A percentile compares a stretch with the other conserved stretches of the same genome.
Evolutionary conservation across 1,284 basidiomycete genomes (phyloP).

Genomic region (Afroboletus lepidellus): DNA sequence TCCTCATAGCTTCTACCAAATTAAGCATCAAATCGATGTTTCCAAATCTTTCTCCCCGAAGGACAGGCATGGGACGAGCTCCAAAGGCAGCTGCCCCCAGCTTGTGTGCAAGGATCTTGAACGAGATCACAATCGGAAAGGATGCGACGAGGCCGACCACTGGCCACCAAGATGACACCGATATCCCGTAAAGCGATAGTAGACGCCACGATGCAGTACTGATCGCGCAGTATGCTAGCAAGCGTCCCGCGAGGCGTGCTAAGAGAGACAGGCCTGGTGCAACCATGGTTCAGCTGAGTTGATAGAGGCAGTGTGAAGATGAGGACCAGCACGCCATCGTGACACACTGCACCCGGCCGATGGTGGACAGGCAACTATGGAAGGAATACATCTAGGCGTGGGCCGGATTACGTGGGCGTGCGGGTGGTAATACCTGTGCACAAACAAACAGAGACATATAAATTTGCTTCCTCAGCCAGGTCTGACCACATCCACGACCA

Average conservation of each 20-base stretch:
- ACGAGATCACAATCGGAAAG: slow-evolving; percentile 13
- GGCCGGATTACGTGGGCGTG: slow-evolving; percentile 6
- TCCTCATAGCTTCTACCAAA: slow-evolving; percentile 14
- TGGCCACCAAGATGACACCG: slow-evolving; percentile 15
- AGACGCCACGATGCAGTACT: slow-evolving; percentile 4
- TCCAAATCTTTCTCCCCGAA: slow-evolving; percentile 20
- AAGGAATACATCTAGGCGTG: no score
- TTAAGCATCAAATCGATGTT: slow-evolving; percentile 24
- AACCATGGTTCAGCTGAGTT: not conserved
- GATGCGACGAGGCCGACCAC: slow-evolving; percentile 1
- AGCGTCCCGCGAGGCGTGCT: not conserved
- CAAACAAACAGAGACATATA: slow-evolving; percentile 34
- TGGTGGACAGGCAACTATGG: no score
- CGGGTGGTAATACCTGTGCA: not conserved
- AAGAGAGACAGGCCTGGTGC: slow-evolving; percentile 15
- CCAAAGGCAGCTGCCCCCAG: slow-evolving; percentile 25
- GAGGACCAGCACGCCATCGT: no score
- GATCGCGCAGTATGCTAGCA: slow-evolving; percentile 1
- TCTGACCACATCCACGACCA: slow-evolving; percentile 6
- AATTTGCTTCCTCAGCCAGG: slow-evolving; percentile 21
- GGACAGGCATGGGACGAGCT: slow-evolving; percentile 18
- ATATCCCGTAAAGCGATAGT: slow-evolving; percentile 3
- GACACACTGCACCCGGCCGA: no score
- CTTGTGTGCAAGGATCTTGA: slow-evolving; percentile 7
- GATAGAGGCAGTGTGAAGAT: no score